Percentiles rank a stretch among this genome's conserved stretches.
phyloP scores from a whole-genome alignment of 495 filamentous ascomycete genomes.

The Rhizodiscina lignyota region DNA sequence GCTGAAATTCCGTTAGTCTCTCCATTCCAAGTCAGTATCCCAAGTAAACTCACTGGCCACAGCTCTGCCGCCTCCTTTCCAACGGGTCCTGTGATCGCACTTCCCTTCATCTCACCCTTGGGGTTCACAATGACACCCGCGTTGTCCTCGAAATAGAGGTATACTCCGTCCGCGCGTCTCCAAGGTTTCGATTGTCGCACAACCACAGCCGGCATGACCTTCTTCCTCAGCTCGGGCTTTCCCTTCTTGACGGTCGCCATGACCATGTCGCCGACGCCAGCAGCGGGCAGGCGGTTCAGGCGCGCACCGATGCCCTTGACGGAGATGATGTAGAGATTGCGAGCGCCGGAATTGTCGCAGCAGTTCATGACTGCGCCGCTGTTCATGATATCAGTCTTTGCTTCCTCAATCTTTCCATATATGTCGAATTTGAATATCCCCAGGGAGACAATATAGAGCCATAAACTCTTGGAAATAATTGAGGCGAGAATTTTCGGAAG shows the following conservation, averaged over 20 bases:
- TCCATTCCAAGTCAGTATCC: constrained; percentile 1
- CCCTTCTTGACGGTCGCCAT: constrained; percentile 99
- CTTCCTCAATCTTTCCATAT: too few relatives aligned
- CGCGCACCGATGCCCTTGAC: constrained; percentile 98
- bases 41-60: constrained; percentile 76
- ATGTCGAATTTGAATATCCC: too few relatives aligned
- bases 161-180: constrained; percentile 93
- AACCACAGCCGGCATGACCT: constrained; percentile 98
- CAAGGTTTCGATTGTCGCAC: constrained; percentile 98
- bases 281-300: constrained; percentile 93
- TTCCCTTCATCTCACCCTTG: constrained; percentile 99
- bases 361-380: constrained; percentile 95
- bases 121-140: constrained; percentile 99
- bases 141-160: constrained; percentile 99
- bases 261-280: constrained; percentile 98
- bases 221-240: constrained; percentile 98
- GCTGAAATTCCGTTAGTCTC: constrained; percentile 30
- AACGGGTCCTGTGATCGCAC: constrained; percentile 95
- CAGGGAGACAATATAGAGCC: too few relatives aligned
- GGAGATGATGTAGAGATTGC: constrained; percentile 99
- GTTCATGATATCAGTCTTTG: constrained; percentile 11
- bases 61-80: constrained; percentile 99
- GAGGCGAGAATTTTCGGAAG: constrained; percentile 6
- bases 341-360: constrained; percentile 95
- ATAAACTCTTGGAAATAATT: too few relatives aligned